Base-by-base conservation (phyloP, 2,329 filamentous ascomycete genomes). In the Sporothrix protearum region DNA sequence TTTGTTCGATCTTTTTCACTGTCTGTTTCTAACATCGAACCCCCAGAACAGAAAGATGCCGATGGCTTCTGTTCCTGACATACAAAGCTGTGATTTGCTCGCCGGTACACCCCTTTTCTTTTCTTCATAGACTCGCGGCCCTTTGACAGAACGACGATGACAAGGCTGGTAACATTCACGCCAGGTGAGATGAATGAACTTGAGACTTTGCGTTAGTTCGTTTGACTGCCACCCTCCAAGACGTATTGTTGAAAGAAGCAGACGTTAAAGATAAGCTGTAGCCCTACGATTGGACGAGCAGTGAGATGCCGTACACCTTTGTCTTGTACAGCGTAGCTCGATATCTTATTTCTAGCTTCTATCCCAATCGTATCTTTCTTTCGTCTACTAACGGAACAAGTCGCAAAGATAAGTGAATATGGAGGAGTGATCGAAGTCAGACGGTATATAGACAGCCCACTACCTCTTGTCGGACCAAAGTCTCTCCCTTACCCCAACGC, bases 191-290 rank as follows among this genome's bases (percentile, higher is more conserved):
- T n/a, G n/a, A n/a, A n/a, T n/a, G n/a, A n/a, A n/a, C n/a, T n/a
- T n/a, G n/a, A n/a, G n/a, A n/a, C n/a, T n/a, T n/a, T n/a, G n/a
- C 19, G 49, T 2, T 25, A 22, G 49, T 1, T 8, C 12, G 39
- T 42, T 14, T 10, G 12, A 10, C 42, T 4, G 42, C 19, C 14
- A 19, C 42, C 42, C 12, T 47, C 14, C 22, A 14, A n/a, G n/a
- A 53, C 12, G 49, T 25, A 8, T 12, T 14, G 12, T 2, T 12
- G 7, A 22, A 22, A 22, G 57, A 28, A 28, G 39, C 2, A 28
- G 36, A 47, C n/a, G 6, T n/a, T n/a, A 30, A 3, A 67, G 63
- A 67, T 67, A 67, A 67, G 63, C 14, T 67, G 25, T 16, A 30
- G 16, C 16, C 9, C 8, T 67, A n/a, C 36, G 42, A 67, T 67